These are phyloP conservation scores for Phyllostachys edulis DNA, from an alignment of 176 grass and related monocot genomes.

Conservation along the genomic window DNA sequence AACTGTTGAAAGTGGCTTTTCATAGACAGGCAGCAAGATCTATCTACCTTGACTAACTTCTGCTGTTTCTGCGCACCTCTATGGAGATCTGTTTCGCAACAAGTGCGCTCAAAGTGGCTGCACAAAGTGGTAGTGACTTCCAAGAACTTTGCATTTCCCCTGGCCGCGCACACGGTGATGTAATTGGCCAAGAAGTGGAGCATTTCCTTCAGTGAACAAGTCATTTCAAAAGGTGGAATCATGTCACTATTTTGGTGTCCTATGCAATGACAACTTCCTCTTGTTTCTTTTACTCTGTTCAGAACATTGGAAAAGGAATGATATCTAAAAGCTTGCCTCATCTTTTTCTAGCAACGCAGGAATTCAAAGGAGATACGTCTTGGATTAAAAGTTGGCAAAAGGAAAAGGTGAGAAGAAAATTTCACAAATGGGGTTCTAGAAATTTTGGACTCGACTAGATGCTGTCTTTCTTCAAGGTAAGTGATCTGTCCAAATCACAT, in stretches of 20 bases:
- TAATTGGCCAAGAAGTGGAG: slow-evolving; percentile 45
- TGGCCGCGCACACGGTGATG: neutral
- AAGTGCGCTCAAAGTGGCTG: slow-evolving; percentile 33
- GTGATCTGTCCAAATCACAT: slow-evolving; percentile 36
- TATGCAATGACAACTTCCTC: slow-evolving; percentile 7
- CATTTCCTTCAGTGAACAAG: slow-evolving; percentile 20
- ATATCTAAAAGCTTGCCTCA: slow-evolving; percentile 21
- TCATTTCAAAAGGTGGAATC: slow-evolving; percentile 41
- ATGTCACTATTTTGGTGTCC: slow-evolving; percentile 38
- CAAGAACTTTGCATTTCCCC: slow-evolving; percentile 44
- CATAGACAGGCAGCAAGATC: slow-evolving; percentile 32
- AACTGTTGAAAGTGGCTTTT: slow-evolving; percentile 32
- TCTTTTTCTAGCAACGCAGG: slow-evolving; percentile 21
- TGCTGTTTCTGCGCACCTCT: slow-evolving; percentile 14
- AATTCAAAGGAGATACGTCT: slow-evolving; percentile 18
- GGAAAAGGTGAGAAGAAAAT: neutral
- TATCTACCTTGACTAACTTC: slow-evolving; percentile 35
- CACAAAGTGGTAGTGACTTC: slow-evolving; percentile 43
- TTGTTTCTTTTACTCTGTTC: neutral
- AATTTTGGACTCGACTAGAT: neutral
- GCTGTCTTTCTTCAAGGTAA: slow-evolving; percentile 1
- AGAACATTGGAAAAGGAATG: slow-evolving; percentile 8
- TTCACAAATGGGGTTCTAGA: slow-evolving; percentile 22
- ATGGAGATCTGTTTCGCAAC: slow-evolving; percentile 28
- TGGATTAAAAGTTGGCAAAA: slow-evolving; percentile 14